These are phyloP conservation scores for Auriscalpium orientale DNA, from an alignment of 768 basidiomycete genomes.

Conservation along the genomic window DNA sequence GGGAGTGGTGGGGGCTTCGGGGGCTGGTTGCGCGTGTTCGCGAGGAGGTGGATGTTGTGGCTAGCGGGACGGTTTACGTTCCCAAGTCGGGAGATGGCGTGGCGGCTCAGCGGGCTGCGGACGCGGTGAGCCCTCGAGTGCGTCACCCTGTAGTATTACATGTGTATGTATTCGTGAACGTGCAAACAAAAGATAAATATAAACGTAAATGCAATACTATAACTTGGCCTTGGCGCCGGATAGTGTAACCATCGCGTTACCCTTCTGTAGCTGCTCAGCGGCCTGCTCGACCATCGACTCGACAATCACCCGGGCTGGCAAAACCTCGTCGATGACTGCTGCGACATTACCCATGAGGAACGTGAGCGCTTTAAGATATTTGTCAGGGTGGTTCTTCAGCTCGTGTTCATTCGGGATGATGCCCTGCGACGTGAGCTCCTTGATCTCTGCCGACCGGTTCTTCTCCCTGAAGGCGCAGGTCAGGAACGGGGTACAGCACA, in stretches of 20 bases:
- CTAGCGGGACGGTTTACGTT: background rate
- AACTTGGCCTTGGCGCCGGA: constrained; percentile 40
- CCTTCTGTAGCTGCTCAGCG: constrained; percentile 35
- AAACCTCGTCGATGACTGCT: constrained; percentile 63
- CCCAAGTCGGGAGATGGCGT: background rate
- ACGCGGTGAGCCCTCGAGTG: background rate
- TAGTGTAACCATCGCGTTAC: constrained; percentile 30
- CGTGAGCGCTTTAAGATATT: constrained; percentile 51
- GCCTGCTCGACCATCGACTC: constrained; percentile 71
- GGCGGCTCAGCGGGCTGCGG: background rate
- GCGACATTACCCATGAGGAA: constrained; percentile 87
- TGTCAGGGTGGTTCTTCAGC: constrained; percentile 75
- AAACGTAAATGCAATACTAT: constrained; percentile 21
- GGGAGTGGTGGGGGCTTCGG: background rate
- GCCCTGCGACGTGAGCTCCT: constrained; percentile 75
- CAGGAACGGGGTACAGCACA: background rate
- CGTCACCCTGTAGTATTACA: no score
- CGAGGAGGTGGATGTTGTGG: background rate
- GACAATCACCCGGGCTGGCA: constrained; percentile 77
- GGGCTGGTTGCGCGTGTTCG: background rate
- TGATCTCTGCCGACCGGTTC: constrained; percentile 75
- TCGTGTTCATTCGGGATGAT: constrained; percentile 70
- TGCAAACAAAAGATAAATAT: no score
- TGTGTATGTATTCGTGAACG: no score
- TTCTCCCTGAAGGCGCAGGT: constrained; percentile 44